phyloP scores from a whole-genome alignment of 2,329 filamentous ascomycete species.

The Paraphoma sp. region DNA sequence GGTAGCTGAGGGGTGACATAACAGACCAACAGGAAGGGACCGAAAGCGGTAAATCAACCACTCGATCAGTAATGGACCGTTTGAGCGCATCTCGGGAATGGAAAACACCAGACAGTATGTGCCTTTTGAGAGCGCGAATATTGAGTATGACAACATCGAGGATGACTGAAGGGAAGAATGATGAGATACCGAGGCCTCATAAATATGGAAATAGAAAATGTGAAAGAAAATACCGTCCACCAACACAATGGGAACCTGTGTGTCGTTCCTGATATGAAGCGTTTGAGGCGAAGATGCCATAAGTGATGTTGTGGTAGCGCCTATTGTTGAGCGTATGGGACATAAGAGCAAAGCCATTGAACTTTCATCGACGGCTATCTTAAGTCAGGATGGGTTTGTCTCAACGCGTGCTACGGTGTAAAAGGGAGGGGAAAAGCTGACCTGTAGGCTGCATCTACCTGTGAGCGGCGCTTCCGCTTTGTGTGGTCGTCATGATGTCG shows the following conservation, averaged over 20 bases:
- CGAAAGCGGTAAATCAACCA: background rate
- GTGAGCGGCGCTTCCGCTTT: slow-evolving; percentile 45
- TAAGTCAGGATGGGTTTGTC: background rate
- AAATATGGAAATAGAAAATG: background rate
- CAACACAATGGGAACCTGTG: background rate
- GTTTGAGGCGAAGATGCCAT: background rate
- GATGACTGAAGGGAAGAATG: too few relatives aligned
- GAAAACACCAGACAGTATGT: background rate
- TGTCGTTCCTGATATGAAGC: background rate
- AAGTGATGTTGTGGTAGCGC: background rate
- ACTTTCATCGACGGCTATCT: background rate
- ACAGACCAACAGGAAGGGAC: background rate
- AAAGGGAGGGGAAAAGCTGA: slow-evolving; percentile 15
- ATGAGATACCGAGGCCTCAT: too few relatives aligned
- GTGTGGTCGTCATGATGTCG: slow-evolving; percentile 46
- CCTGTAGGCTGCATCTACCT: slow-evolving; percentile 46
- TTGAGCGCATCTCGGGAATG: background rate
- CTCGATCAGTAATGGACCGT: background rate
- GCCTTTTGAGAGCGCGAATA: background rate
- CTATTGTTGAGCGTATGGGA: background rate
- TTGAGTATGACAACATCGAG: background rate
- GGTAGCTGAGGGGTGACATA: background rate
- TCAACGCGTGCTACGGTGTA: background rate
- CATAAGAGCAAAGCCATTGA: background rate
- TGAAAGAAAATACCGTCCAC: background rate